A percentile compares a stretch with the other conserved stretches of the same genome.
Evolutionary conservation across 352 stramenopile genomes (phyloP).

Genomic region (Pythium utonaiense): DNA sequence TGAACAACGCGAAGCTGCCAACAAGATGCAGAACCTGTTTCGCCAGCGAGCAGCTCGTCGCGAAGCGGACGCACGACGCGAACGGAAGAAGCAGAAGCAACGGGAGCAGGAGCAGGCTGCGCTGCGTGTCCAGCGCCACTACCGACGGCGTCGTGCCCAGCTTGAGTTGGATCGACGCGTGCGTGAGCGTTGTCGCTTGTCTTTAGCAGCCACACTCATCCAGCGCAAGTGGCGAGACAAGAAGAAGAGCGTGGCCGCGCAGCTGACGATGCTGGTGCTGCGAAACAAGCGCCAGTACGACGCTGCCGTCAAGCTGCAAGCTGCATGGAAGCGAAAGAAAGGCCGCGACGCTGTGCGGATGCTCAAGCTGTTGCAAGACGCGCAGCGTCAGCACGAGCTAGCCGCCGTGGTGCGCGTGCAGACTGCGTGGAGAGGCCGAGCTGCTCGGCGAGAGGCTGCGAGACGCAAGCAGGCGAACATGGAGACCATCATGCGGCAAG

Average conservation of each 20-base stretch:
- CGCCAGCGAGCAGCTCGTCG: slow-evolving; percentile 43
- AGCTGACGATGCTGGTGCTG: slow-evolving; percentile 36
- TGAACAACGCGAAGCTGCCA: slow-evolving; percentile 44
- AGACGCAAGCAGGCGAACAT: slow-evolving; percentile 30
- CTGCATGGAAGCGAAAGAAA: slow-evolving; percentile 56
- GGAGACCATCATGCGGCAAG: slow-evolving; percentile 39
- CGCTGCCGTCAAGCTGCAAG: slow-evolving; percentile 49
- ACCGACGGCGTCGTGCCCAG: slow-evolving; percentile 35
- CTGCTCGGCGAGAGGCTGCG: slow-evolving; percentile 28
- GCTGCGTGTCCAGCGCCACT: slow-evolving; percentile 34
- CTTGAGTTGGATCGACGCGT: slow-evolving; percentile 32
- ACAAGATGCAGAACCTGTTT: slow-evolving; percentile 57
- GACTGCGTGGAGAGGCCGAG: slow-evolving; percentile 41
- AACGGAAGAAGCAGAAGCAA: slow-evolving; percentile 30
- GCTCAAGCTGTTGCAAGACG: slow-evolving; percentile 36
- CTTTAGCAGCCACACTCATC: slow-evolving; percentile 37
- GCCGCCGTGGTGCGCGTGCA: slow-evolving; percentile 44
- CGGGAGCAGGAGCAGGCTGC: slow-evolving; percentile 41
- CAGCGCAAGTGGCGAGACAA: slow-evolving; percentile 53
- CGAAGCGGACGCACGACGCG: slow-evolving; percentile 32
- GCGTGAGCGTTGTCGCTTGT: slow-evolving; percentile 23
- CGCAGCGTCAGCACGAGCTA: slow-evolving; percentile 31
- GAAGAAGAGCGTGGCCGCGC: slow-evolving; percentile 35
- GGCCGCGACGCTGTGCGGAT: slow-evolving; percentile 35
- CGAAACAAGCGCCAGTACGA: slow-evolving; percentile 36